Percentiles rank a stretch among this genome's conserved stretches.
Evolutionary conservation across 169 alveolate species (phyloP).

Genomic region (Cytauxzoon felis): DNA sequence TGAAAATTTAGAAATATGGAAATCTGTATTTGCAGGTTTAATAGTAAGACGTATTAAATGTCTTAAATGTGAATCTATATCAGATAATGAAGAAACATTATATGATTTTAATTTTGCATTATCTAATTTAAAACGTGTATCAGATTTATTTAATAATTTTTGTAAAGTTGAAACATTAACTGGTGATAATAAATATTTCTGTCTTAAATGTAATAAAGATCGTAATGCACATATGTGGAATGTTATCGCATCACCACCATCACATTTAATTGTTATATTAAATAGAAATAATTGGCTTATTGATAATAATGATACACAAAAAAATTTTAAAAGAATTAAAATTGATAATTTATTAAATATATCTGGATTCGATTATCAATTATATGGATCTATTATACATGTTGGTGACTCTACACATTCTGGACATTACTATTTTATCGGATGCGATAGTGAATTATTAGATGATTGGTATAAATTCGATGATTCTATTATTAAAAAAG

Average conservation of each 20-base stretch:
- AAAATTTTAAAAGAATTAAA: conserved; percentile 60
- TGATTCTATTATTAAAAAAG: conserved; percentile 59
- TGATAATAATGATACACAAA: conserved; percentile 29
- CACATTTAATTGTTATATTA: conserved; percentile 72
- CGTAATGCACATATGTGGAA: conserved; percentile 75
- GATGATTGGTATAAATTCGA: conserved; percentile 66
- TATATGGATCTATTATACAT: conserved; percentile 78
- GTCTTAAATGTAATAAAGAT: conserved; percentile 67
- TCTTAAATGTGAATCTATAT: conserved; percentile 53
- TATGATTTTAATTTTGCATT: conserved; percentile 70
- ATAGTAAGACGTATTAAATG: conserved; percentile 72
- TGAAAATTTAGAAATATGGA: conserved; percentile 61
- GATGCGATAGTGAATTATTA: conserved; percentile 68
- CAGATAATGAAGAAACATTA: conserved; percentile 67
- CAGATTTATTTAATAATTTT: conserved; percentile 66
- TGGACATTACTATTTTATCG: conserved; percentile 81
- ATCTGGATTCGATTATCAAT: conserved; percentile 67
- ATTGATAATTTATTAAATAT: conserved; percentile 52
- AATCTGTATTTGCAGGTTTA: conserved; percentile 74
- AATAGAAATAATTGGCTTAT: conserved; percentile 66
- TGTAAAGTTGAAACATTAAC: conserved; percentile 66
- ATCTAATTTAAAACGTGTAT: conserved; percentile 57
- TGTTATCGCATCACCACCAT: conserved; percentile 77
- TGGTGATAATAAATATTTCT: conserved; percentile 73
- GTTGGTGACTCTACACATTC: conserved; percentile 69